Base-by-base conservation (phyloP, 441 rosid species). In the Pelargonium citronellum region DNA sequence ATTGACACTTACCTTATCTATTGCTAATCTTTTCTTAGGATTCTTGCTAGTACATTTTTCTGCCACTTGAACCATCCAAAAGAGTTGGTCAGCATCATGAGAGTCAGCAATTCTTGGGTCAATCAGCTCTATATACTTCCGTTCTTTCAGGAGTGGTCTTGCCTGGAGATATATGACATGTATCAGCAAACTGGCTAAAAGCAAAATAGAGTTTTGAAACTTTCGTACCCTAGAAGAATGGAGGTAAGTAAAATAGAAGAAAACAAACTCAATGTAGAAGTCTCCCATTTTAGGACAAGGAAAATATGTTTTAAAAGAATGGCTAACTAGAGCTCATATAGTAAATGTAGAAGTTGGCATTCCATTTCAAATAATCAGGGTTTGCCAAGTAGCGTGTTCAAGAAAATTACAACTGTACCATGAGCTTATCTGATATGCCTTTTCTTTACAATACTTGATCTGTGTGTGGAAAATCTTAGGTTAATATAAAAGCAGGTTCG, bases 21-120 rank as follows among this genome's bases (percentile, higher is more conserved):
- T 69, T 37, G 74, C 11, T 66, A 81, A 70, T 74, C 87, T 78
- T 70, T 80, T 79, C 49, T 64, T 41, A 9, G 85, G 87, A 64
- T 71, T 70, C 34, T 30, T 39, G 68, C 64, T 37, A 12, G 82
- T 71, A 66, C 87, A 84, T 57, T 77, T 73, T 47, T 61, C 71
- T 15, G 71, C 47, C 13, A 84, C 67, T 77, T 72, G 74, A 51
- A 74, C 69, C 71, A 80, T 71, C 81, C 76, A 73, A 69, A 69
- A 69, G 63, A 84, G 84, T 63, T 84, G 84, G 53, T 68, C 69
- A 8, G 37, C 41, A 64, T 78, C 82, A 43, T 69, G 68, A 37
- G 73, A 62, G 43, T 51, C 46, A 4, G 63, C 69, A 27, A 82
- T 74, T 58, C 80, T 70, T 3, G 75, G 72, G 71, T 79, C 85